Evolutionary conservation across 2,329 filamentous ascomycete genomes (phyloP), one percentile per base, ranked within the genome.

Genomic region (Ophiostoma sp.): DNA sequence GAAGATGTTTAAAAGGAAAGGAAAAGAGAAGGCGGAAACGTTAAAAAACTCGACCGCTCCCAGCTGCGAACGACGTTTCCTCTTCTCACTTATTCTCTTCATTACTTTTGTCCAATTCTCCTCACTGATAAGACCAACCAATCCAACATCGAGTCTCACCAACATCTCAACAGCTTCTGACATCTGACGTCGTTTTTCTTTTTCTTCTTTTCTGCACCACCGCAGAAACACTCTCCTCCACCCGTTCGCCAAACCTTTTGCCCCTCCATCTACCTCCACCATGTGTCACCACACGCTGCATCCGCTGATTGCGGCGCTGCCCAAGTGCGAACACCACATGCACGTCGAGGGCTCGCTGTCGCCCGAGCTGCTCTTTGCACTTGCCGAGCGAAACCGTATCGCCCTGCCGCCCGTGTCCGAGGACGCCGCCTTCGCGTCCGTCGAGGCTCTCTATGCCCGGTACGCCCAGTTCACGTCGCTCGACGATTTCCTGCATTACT

Each of bases 241-340:
- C 61, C 36, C 36, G 61, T 66, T 45, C 42, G 42, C 15, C 42
- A 48, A 48, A 48, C 15, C 42, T 48, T 64, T 15, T 42, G 19
- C 45, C 31, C 48, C 45, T 55, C 48, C 48, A 12, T 17, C 33
- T 28, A 25, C 72, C 69, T n/a, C 48, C 64, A 39, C 63, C 70
- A 91, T 90, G 88, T 91, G 88, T 81, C 83, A 87, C 78, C 82
- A 83, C 48, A 77, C 82, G 17, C 81, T 89, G 70, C 89, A 90
- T 81, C 80, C 84, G 57, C 89, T 93, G 79, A 85, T 94, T 50
- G 81, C 83, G 70, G 86, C 86, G 42, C 87, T 95, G 39, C 92
- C 92, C 76, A 95, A 95, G 84, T 93, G 91, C 82, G 93, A 95
- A 80, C 92, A 94, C 79, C 93, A 95, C 82, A 87, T 95, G 71